Conservation (phyloP, 306 rosid genomes). For the Arachis hypogaea region DNA sequence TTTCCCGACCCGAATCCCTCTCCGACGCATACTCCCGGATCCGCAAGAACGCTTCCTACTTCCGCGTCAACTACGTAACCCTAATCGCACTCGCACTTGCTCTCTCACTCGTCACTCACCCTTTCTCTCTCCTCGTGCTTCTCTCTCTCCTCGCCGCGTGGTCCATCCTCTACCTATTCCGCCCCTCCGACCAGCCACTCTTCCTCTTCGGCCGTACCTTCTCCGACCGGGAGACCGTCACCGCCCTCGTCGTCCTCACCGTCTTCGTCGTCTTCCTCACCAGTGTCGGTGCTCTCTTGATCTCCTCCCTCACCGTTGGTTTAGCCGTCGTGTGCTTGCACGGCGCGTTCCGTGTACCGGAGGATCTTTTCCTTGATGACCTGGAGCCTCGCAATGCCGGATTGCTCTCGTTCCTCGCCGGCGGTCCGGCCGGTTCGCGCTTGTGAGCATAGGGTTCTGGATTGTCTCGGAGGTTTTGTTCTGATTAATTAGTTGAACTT, state of each 20-base stretch:
- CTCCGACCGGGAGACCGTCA: constrained; percentile 62
- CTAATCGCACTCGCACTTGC: constrained; percentile 54
- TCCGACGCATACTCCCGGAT: constrained; percentile 75
- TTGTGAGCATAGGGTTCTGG: constrained; percentile 43
- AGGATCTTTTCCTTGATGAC: constrained; percentile 74
- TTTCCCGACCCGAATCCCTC: constrained; percentile 63
- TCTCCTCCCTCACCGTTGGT: constrained; percentile 62
- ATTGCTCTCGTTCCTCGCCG: constrained; percentile 69
- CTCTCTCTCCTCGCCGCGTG: constrained; percentile 61
- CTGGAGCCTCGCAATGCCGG: constrained; percentile 63
- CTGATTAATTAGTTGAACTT: neutral
- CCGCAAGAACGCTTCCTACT: constrained; percentile 67
- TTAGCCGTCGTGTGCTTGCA: constrained; percentile 60
- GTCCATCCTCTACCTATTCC: constrained; percentile 66
- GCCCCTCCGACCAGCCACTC: constrained; percentile 68
- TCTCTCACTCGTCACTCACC: constrained; percentile 64
- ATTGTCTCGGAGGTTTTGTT: neutral
- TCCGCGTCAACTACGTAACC: constrained; percentile 70
- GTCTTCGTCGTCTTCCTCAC: constrained; percentile 64
- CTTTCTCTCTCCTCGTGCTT: constrained; percentile 63
- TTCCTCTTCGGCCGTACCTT: constrained; percentile 60
- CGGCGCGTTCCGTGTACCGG: constrained; percentile 74
- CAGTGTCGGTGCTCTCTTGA: constrained; percentile 74
- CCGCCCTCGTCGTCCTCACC: constrained; percentile 51
- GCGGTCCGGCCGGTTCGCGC: constrained; percentile 56